Percentiles rank a stretch among this genome's conserved stretches.
Evolutionary conservation across 1,284 basidiomycete genomes (phyloP).

Genomic region (Apiotrichum sp.): DNA sequence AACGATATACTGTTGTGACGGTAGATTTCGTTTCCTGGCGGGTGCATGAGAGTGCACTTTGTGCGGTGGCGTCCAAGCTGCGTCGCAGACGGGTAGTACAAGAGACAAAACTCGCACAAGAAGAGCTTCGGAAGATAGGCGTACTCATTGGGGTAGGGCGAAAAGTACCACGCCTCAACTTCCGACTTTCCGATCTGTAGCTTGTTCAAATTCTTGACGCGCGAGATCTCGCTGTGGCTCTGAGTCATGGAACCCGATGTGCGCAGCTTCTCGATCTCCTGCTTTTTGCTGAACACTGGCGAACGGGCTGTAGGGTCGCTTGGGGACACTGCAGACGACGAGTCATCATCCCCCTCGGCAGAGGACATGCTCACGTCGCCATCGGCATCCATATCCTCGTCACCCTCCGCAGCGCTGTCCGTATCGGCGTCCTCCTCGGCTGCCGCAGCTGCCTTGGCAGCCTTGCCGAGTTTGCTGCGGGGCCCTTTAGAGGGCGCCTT

Average conservation of each 20-base stretch:
- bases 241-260: slow-evolving; percentile 99
- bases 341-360: slow-evolving; percentile 43
- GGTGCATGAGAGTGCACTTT: slow-evolving; percentile 89
- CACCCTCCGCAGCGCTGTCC: slow-evolving; percentile 40
- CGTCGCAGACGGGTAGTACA: slow-evolving; percentile 77
- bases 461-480: slow-evolving; percentile 32
- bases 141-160: slow-evolving; percentile 96
- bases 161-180: slow-evolving; percentile 99
- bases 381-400: slow-evolving; percentile 54
- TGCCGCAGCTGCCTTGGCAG: slow-evolving; percentile 20
- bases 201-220: slow-evolving; percentile 97
- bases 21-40: slow-evolving; percentile 99
- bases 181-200: slow-evolving; percentile 94
- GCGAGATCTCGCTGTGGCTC: slow-evolving; percentile 90
- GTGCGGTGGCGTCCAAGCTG: slow-evolving; percentile 85
- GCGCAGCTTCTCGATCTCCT: slow-evolving; percentile 96
- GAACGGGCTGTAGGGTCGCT: slow-evolving; percentile 46
- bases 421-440: slow-evolving; percentile 44
- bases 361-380: slow-evolving; percentile 53
- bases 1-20: slow-evolving; percentile 93
- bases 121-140: slow-evolving; percentile 91
- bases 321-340: slow-evolving; percentile 47
- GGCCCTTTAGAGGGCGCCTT: slow-evolving; percentile 36
- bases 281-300: slow-evolving; percentile 78
- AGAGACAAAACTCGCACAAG: slow-evolving; percentile 97